A percentile compares a stretch with the other conserved stretches of the same genome.
These are phyloP conservation scores for Xylaria polymorpha DNA, from an alignment of 2,329 filamentous ascomycete species.

Conservation along the genomic window DNA sequence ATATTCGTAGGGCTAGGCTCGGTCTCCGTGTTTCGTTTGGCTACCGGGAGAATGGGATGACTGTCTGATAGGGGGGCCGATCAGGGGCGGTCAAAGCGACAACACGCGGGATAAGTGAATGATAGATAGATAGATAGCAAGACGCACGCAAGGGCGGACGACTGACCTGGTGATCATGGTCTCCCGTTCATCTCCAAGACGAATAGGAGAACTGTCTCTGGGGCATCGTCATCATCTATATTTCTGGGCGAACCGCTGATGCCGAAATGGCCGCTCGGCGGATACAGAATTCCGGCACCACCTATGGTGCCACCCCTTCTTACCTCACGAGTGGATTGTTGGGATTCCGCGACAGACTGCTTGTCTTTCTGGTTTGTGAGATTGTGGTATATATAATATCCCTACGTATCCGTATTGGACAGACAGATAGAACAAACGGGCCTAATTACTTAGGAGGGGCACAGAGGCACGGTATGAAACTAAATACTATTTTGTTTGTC, in stretches of 20 bases:
- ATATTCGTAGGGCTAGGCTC: conserved; percentile 3
- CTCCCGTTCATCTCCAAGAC: neutral
- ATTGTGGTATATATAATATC: conserved; percentile 3
- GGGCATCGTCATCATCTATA: neutral
- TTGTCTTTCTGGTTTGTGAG: conserved; percentile 3
- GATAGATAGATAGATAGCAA: neutral
- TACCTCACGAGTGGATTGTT: conserved; percentile 3
- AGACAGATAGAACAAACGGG: neutral
- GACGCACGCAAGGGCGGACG: neutral
- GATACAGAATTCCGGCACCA: neutral
- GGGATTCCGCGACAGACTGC: neutral
- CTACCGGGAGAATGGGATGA: conserved; percentile 10
- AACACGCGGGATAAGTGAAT: neutral
- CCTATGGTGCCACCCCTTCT: neutral
- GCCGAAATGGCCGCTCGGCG: neutral
- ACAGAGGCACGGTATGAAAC: neutral
- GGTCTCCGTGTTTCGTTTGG: conserved; percentile 23
- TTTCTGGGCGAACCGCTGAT: neutral
- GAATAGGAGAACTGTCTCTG: neutral
- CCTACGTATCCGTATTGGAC: conserved; percentile 1
- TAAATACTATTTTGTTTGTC: neutral
- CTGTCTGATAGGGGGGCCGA: conserved; percentile 6
- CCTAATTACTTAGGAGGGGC: neutral
- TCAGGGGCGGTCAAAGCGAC: neutral
- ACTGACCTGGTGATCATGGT: neutral